Conservation (phyloP, 805 yeast species). For the Blastobotrys peoriensis region DNA sequence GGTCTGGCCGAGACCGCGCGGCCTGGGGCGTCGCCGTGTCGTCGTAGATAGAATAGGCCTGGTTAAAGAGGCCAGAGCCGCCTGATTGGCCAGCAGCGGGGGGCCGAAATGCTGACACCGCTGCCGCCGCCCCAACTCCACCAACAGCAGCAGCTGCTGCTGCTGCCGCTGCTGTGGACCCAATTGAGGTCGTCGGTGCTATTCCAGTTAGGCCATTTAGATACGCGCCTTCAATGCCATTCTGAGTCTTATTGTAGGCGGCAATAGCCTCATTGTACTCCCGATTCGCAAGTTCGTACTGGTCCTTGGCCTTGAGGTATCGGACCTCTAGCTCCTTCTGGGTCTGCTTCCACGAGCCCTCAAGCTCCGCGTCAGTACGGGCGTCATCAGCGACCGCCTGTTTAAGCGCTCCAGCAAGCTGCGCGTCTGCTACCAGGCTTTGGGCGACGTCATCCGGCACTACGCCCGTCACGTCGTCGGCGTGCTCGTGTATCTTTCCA, state of each 20-base stretch:
- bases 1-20: background rate
- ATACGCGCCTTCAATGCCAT: constrained; percentile 9
- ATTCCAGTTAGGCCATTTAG: constrained; percentile 10
- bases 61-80: background rate
- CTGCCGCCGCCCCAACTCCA: background rate
- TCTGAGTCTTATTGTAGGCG: constrained; percentile 4
- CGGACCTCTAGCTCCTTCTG: constrained; percentile 32
- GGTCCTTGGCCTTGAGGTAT: constrained; percentile 30
- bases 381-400: constrained; percentile 20
- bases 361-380: constrained; percentile 26
- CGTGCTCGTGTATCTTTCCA: constrained; percentile 11
- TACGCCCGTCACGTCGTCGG: constrained; percentile 19
- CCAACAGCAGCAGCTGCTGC: background rate
- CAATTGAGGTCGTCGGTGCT: constrained; percentile 8
- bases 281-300: constrained; percentile 27
- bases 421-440: constrained; percentile 14
- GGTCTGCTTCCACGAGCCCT: constrained; percentile 31
- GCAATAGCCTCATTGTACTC: constrained; percentile 14
- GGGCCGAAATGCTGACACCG: background rate
- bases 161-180: background rate
- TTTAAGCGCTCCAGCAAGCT: constrained; percentile 15
- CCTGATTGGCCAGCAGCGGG: background rate
- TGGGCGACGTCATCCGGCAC: constrained; percentile 11
- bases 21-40: background rate
- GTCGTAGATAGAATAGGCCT: background rate